Evolutionary conservation across 805 yeast species (phyloP).

Genomic region (Barnettozyma botsteinii): DNA sequence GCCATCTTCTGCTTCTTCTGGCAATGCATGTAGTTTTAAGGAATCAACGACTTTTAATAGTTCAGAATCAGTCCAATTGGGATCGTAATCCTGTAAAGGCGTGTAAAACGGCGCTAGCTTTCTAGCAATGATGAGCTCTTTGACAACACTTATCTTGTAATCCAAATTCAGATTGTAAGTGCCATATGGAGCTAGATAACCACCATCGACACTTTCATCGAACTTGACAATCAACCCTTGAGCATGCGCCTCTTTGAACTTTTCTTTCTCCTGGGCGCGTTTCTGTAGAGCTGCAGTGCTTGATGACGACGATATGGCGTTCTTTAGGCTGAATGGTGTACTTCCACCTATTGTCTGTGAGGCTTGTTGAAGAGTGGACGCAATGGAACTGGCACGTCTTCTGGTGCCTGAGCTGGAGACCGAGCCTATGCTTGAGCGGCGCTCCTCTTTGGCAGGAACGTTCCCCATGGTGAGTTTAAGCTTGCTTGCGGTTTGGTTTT

Average conservation of each 20-base stretch:
- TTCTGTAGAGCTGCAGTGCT: background rate
- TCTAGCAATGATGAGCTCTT: constrained; percentile 60
- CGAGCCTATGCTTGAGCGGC: constrained; percentile 11
- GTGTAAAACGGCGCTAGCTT: constrained; percentile 84
- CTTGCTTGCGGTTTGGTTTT: too few species aligned
- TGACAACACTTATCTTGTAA: constrained; percentile 69
- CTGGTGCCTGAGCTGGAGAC: constrained; percentile 7
- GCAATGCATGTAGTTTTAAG: constrained; percentile 50
- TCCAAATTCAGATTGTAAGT: constrained; percentile 71
- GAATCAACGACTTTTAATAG: constrained; percentile 47
- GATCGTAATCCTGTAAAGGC: constrained; percentile 78
- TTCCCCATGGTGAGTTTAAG: too few species aligned
- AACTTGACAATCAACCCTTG: constrained; percentile 51
- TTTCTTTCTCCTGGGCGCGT: constrained; percentile 46
- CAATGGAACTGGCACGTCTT: constrained; percentile 15
- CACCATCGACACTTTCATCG: constrained; percentile 86
- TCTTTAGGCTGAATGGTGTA: constrained; percentile 21
- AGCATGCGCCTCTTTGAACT: constrained; percentile 47
- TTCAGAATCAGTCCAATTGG: constrained; percentile 65
- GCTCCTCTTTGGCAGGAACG: constrained; percentile 40
- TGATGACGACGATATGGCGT: constrained; percentile 28
- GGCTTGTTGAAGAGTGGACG: constrained; percentile 11
- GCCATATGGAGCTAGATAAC: constrained; percentile 87
- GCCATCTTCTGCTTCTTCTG: constrained; percentile 40
- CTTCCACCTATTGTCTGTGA: constrained; percentile 4